Conservation (phyloP, 208 protist genomes). For the Naegleria lovaniensis region DNA sequence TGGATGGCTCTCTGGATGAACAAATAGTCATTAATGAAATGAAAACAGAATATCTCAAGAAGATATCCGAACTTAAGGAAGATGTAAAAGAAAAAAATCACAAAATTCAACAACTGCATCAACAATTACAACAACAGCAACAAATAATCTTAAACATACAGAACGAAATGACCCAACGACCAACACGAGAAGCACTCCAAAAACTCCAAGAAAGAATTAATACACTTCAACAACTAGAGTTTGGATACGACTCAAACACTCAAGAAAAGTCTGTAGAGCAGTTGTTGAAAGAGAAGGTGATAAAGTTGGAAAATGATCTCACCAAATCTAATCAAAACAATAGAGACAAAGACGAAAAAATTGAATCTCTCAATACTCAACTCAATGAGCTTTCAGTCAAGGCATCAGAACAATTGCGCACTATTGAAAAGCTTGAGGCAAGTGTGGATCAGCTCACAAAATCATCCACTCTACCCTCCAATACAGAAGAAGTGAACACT, state of each 20-base stretch:
- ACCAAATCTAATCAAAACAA: not conserved
- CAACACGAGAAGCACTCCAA: not conserved
- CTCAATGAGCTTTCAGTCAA: not conserved
- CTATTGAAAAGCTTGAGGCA: not conserved
- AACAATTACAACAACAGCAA: not conserved
- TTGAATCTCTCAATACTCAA: not conserved
- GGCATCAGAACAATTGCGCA: not conserved
- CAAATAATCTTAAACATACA: no score
- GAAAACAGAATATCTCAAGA: not conserved
- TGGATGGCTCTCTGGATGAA: not conserved
- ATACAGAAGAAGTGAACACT: not conserved
- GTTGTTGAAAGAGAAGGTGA: not conserved
- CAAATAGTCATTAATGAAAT: not conserved
- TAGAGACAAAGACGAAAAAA: not conserved
- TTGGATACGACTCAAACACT: not conserved
- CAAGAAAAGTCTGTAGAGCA: not conserved
- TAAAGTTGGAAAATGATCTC: conserved; percentile 27
- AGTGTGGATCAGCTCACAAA: not conserved
- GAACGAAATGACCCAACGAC: not conserved
- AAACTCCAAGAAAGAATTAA: not conserved
- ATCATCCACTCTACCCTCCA: not conserved
- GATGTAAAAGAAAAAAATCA: not conserved
- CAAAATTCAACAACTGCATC: not conserved
- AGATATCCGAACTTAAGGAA: not conserved
- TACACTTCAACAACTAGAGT: not conserved